Percentiles rank a stretch among this genome's conserved stretches.
Evolutionary conservation across 495 filamentous ascomycete genomes (phyloP).

Genomic region (Xylaria castorea): DNA sequence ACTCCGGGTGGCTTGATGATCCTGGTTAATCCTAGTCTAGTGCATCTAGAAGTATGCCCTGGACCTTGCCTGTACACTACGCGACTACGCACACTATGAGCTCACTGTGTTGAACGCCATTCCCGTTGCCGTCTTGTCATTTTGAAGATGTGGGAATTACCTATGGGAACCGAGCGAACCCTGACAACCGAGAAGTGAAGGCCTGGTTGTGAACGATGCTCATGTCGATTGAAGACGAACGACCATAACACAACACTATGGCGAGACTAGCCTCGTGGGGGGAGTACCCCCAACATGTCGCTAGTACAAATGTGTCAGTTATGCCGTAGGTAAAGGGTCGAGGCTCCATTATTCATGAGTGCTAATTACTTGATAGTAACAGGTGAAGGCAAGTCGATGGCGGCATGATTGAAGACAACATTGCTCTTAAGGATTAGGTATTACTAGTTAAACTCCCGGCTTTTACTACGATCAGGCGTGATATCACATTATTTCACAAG

Average conservation of each 20-base stretch:
- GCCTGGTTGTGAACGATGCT: not conserved
- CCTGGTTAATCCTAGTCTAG: conserved; percentile 14
- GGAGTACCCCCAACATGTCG: not conserved
- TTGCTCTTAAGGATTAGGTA: not conserved
- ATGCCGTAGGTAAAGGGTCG: not conserved
- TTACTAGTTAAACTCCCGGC: not conserved
- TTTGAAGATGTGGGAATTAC: conserved; percentile 1
- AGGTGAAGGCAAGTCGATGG: not conserved
- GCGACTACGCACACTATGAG: not conserved
- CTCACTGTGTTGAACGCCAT: conserved; percentile 8
- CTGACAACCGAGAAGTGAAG: not conserved
- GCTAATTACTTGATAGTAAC: conserved; percentile 10
- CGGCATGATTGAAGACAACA: conserved; percentile 7
- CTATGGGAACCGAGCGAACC: not conserved
- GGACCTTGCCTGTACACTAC: not conserved
- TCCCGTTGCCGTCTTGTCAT: not conserved
- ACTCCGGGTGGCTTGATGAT: conserved; percentile 25
- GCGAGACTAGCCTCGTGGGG: conserved; percentile 14
- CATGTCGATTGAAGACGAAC: not conserved
- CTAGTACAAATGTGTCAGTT: not conserved
- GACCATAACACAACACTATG: not conserved
- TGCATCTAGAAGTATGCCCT: not conserved
- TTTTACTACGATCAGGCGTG: not conserved
- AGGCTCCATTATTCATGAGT: conserved; percentile 5
- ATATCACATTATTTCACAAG: not conserved